These are phyloP conservation scores for Xylariaceae sp. DNA, from an alignment of 2,329 filamentous ascomycete species.

Conservation along the genomic window DNA sequence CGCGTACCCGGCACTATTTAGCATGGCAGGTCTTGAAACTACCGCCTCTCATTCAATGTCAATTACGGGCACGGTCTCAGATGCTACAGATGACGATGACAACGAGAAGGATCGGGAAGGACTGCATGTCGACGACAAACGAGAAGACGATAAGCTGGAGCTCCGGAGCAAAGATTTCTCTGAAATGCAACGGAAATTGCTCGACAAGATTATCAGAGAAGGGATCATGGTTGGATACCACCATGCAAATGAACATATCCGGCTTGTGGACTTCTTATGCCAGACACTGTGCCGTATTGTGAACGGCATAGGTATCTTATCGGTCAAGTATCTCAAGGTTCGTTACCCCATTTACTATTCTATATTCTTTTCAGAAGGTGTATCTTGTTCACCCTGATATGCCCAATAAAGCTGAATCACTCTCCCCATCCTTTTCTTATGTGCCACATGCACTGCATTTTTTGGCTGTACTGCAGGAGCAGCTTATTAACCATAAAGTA, in stretches of 20 bases:
- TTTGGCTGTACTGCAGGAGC: conserved; percentile 4
- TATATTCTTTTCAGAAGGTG: background rate
- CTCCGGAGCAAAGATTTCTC: conserved; percentile 26
- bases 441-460: background rate
- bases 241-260: conserved; percentile 64
- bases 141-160: background rate
- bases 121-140: background rate
- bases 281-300: conserved; percentile 56
- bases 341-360: conserved; percentile 28
- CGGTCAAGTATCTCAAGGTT: conserved; percentile 72
- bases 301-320: conserved; percentile 62
- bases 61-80: background rate
- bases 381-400: background rate
- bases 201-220: conserved; percentile 62
- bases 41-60: conserved; percentile 1
- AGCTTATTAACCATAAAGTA: conserved; percentile 7
- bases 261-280: conserved; percentile 63
- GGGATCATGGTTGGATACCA: conserved; percentile 61
- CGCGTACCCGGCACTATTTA: conserved; percentile 71
- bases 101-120: background rate
- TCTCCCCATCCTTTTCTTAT: background rate
- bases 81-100: background rate
- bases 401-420: background rate
- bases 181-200: conserved; percentile 43
- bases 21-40: conserved; percentile 53